These are phyloP conservation scores for Lipomyces anomalus DNA, from an alignment of 805 yeast genomes.

Conservation along the genomic window DNA sequence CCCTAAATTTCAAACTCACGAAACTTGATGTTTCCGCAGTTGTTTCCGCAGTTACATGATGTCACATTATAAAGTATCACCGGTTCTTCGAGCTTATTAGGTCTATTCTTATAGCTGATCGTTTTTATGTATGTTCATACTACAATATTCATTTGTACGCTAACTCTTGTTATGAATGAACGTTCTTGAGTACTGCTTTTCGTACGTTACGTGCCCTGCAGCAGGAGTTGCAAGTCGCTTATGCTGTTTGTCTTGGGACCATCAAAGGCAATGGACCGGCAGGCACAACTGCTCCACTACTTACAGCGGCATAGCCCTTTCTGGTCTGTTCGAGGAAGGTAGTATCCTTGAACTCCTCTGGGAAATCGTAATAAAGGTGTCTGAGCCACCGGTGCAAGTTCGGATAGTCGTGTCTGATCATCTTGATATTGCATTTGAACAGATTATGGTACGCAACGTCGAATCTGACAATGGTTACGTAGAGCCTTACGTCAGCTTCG, in stretches of 20 bases:
- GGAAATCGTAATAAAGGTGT: slow-evolving; percentile 72
- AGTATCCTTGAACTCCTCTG: slow-evolving; percentile 66
- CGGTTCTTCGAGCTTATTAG: too few species aligned
- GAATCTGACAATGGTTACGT: slow-evolving; percentile 79
- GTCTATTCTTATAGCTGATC: too few species aligned
- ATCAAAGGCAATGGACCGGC: slow-evolving; percentile 81
- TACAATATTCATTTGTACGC: too few species aligned
- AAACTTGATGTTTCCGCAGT: too few species aligned
- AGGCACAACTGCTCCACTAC: slow-evolving; percentile 60
- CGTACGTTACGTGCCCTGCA: background rate
- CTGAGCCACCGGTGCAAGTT: slow-evolving; percentile 72
- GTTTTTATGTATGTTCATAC: too few species aligned
- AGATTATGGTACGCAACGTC: slow-evolving; percentile 92
- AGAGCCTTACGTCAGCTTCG: slow-evolving; percentile 85
- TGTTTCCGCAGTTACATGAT: too few species aligned
- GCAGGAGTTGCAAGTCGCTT: background rate
- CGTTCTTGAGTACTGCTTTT: too few species aligned
- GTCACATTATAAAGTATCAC: too few species aligned
- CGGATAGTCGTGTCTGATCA: slow-evolving; percentile 76
- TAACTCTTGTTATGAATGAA: too few species aligned
- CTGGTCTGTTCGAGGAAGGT: slow-evolving; percentile 87
- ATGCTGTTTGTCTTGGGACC: slow-evolving; percentile 35
- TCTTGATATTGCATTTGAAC: slow-evolving; percentile 82
- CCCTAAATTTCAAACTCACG: too few species aligned
- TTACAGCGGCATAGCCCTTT: slow-evolving; percentile 70